These are phyloP conservation scores for Phytophthora colocasiae DNA, from an alignment of 352 stramenopile species.

Conservation along the genomic window DNA sequence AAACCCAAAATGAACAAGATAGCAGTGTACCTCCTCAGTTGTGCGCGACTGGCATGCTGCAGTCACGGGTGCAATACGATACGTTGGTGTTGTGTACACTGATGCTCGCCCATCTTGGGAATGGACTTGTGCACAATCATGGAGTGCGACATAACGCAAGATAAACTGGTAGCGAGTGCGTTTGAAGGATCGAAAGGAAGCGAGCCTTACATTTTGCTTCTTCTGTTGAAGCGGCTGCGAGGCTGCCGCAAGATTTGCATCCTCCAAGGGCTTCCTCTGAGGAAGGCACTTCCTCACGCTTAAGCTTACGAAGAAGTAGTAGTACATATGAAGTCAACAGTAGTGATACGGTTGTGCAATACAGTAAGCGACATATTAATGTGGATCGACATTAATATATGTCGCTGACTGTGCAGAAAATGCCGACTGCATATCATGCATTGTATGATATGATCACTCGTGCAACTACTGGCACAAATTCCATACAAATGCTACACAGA, in stretches of 20 bases:
- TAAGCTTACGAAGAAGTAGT: too few relatives aligned
- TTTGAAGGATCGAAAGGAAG: constrained; percentile 12
- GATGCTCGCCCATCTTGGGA: constrained; percentile 1
- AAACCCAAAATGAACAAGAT: constrained; percentile 14
- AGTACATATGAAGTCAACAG: too few relatives aligned
- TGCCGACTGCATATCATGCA: too few relatives aligned
- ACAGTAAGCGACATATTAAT: too few relatives aligned
- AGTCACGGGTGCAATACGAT: not conserved
- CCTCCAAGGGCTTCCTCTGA: not conserved
- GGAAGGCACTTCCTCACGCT: not conserved
- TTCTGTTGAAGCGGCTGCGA: constrained; percentile 9
- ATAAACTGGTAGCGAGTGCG: not conserved
- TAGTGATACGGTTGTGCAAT: too few relatives aligned
- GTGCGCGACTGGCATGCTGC: not conserved
- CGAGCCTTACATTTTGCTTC: constrained; percentile 10
- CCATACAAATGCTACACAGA: constrained; percentile 1
- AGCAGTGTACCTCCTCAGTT: constrained; percentile 2
- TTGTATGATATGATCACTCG: too few relatives aligned
- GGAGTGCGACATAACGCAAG: not conserved
- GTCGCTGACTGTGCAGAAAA: too few relatives aligned
- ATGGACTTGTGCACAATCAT: constrained; percentile 1
- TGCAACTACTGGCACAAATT: constrained; percentile 1
- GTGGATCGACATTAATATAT: too few relatives aligned
- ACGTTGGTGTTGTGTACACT: not conserved
- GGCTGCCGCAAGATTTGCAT: not conserved